Base-by-base conservation (phyloP, 1,139 yeast genomes). In the Suhomyces coccinellae region DNA sequence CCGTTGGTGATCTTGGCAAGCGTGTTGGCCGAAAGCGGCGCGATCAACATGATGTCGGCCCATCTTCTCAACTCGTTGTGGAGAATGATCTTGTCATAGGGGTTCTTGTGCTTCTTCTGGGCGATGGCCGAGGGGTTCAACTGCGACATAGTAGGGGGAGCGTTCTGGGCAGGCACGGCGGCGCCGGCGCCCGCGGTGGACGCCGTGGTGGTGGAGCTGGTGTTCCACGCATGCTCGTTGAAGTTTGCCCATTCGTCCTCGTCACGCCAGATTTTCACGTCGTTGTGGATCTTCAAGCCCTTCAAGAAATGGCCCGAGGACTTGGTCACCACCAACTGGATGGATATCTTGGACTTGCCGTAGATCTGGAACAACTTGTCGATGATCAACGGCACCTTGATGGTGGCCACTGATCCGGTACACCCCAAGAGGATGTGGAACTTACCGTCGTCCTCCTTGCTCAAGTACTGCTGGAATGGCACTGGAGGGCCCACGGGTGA, bases 361-460 rank as follows among this genome's bases (percentile, higher is more conserved):
- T 84, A 89, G 16, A 83, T 74, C 62, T 87, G 87, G 60, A 84
- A 85, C 37, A 90, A 71, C 59, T 87, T 87, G 60, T 87, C 95
- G 52, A 90, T 86, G 37, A 90, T 87, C 53, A 86, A 65, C 0
- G 97, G 96, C 29, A 93, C 85, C 61, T 93, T 93, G 49, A 91
- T 89, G 3, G 98, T 88, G 6, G 99, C 99, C 6, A 93, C 97
- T 1, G 96, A 87, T 1, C 99, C 99, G 1, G 98, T 89, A 30
- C 95, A 95, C 15, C 95, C 98, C 36, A 93, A 72, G 46, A 93
- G 71, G 34, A 93, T 84, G 64, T 93, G 98, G 46, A 88, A 75
- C 59, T 90, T 90, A 33, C 83, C 83, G 60, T 86, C 95, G 59
- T 86, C 93, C 56, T 83, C 83, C 55, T 81, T 82, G 42, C 80